These are phyloP conservation scores for Penicillium sclerotiorum DNA, from an alignment of 2,329 filamentous ascomycete species.

Conservation along the genomic window DNA sequence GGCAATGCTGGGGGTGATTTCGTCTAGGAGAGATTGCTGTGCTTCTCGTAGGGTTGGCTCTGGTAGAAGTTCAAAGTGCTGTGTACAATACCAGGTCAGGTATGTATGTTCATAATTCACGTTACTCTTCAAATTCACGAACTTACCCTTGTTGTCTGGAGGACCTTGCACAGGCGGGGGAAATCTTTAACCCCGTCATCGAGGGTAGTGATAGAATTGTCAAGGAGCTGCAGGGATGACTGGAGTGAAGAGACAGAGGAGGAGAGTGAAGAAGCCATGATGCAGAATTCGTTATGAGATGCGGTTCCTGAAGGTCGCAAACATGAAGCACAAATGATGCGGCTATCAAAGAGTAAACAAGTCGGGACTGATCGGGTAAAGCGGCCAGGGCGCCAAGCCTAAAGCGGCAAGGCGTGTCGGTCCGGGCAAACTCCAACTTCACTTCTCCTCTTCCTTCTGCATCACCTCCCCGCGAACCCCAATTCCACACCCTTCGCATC, in stretches of 20 bases:
- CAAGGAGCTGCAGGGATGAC: constrained; percentile 63
- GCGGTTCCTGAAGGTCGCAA: background rate
- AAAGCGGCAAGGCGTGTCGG: constrained; percentile 35
- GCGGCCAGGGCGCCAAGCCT: constrained; percentile 24
- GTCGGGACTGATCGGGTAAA: constrained; percentile 32
- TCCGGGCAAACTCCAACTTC: constrained; percentile 44
- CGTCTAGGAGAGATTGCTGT: constrained; percentile 80
- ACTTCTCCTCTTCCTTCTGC: constrained; percentile 36
- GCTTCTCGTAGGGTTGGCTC: constrained; percentile 80
- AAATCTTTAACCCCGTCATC: constrained; percentile 66
- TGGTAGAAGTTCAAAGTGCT: constrained; percentile 93
- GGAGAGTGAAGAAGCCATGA: constrained; percentile 53
- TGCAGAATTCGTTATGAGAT: constrained; percentile 5
- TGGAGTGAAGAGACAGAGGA: constrained; percentile 64
- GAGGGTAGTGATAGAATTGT: constrained; percentile 65
- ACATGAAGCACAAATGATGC: background rate
- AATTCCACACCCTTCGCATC: constrained; percentile 30
- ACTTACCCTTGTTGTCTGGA: constrained; percentile 63
- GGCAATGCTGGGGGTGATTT: constrained; percentile 84
- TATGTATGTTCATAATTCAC: background rate
- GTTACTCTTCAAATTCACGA: background rate
- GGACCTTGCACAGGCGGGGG: constrained; percentile 62
- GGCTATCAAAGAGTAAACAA: constrained; percentile 29
- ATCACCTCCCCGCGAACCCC: constrained; percentile 30
- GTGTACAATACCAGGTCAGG: constrained; percentile 3